A percentile compares a stretch with the other conserved stretches of the same genome.
phyloP scores from a whole-genome alignment of 306 rosid genomes.

The Trifolium dubium region DNA sequence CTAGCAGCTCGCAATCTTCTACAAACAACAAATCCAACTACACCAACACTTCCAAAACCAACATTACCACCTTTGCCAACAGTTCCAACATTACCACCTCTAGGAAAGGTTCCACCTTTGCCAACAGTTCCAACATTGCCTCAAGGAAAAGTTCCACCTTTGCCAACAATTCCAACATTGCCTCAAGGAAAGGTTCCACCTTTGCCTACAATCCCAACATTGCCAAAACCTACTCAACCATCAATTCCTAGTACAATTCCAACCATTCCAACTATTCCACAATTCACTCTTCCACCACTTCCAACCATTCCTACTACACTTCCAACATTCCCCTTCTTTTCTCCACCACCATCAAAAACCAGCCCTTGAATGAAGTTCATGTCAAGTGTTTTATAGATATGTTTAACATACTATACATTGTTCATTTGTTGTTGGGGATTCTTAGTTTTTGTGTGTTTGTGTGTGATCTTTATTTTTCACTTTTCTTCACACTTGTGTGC shows the following conservation, averaged over 20 bases:
- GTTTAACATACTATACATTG: background rate
- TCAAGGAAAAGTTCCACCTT: conserved; percentile 33
- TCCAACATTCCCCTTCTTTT: conserved; percentile 41
- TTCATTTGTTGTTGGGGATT: background rate
- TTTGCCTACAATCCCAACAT: conserved; percentile 43
- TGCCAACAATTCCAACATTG: conserved; percentile 45
- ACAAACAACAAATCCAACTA: conserved; percentile 10
- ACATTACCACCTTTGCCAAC: conserved; percentile 36
- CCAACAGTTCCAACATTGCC: conserved; percentile 47
- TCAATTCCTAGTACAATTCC: conserved; percentile 32
- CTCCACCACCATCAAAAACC: conserved; percentile 57
- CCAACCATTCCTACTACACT: conserved; percentile 35
- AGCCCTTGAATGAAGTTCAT: conserved; percentile 34
- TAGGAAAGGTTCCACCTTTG: conserved; percentile 37
- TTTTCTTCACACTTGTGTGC: background rate
- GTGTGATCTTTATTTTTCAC: background rate
- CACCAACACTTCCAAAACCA: conserved; percentile 34
- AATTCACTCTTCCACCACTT: conserved; percentile 34
- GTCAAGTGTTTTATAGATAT: background rate
- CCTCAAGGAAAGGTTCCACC: conserved; percentile 43
- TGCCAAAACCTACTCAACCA: conserved; percentile 35
- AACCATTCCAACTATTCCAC: conserved; percentile 34
- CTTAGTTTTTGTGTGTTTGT: background rate
- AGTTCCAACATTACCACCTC: conserved; percentile 39
- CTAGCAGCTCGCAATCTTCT: conserved; percentile 41